These are phyloP conservation scores for Salvia splendens DNA, from an alignment of 257 asterid genomes.

Conservation along the genomic window DNA sequence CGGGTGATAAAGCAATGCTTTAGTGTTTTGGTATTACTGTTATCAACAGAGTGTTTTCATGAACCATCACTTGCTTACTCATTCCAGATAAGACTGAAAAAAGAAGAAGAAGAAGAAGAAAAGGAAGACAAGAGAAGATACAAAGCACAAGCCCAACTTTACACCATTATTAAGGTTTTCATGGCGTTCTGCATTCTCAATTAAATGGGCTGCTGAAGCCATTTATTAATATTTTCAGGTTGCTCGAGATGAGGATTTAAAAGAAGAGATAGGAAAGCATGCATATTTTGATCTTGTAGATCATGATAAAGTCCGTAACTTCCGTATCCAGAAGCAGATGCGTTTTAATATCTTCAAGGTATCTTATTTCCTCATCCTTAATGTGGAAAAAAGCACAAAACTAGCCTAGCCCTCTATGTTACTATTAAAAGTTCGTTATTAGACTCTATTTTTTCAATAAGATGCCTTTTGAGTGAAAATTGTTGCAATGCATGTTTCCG, in stretches of 20 bases:
- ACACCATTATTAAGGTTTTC: conserved; percentile 88
- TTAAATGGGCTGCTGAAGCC: conserved; percentile 29
- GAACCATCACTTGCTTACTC: conserved; percentile 23
- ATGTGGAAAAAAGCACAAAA: conserved; percentile 14
- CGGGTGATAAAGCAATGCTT: conserved; percentile 53
- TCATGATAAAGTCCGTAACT: conserved; percentile 91
- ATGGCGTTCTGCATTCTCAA: conserved; percentile 15
- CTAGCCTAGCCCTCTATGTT: conserved; percentile 8
- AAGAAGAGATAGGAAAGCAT: conserved; percentile 91
- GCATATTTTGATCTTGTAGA: conserved; percentile 92
- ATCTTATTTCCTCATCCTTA: conserved; percentile 30
- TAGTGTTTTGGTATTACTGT: conserved; percentile 13
- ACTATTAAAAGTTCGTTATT: neutral
- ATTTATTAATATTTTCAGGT: conserved; percentile 53
- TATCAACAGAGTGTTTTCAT: conserved; percentile 26
- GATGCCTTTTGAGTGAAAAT: conserved; percentile 10
- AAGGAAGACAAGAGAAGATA: conserved; percentile 93
- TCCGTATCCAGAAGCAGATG: conserved; percentile 87
- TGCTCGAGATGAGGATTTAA: conserved; percentile 93
- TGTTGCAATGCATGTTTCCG: neutral
- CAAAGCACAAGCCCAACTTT: conserved; percentile 94
- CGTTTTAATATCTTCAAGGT: conserved; percentile 91
- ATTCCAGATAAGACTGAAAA: conserved; percentile 86
- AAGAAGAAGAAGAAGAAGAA: conserved; percentile 98
- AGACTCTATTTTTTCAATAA: conserved; percentile 9